Percentiles rank a stretch among this genome's conserved stretches.
Conservation (phyloP, 1,139 yeast genomes). For the Candida sp. region DNA sequence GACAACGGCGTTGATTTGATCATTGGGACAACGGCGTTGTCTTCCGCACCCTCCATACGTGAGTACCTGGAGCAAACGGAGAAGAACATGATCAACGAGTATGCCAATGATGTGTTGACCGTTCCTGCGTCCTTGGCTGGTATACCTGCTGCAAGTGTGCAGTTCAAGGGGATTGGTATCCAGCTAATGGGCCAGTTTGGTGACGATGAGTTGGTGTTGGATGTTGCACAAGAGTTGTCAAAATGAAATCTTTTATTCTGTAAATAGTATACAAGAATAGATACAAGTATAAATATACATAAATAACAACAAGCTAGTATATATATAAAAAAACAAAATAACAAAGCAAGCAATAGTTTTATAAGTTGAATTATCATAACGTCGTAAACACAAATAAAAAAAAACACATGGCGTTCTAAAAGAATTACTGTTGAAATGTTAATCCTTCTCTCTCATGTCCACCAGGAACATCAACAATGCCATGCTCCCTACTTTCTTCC, state of each 20-base stretch:
- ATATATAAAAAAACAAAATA: not conserved
- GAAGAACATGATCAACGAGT: constrained; percentile 61
- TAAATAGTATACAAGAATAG: constrained; percentile 8
- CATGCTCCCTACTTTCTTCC: constrained; percentile 46
- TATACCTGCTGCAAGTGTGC: constrained; percentile 81
- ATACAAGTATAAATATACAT: constrained; percentile 1
- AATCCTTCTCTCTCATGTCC: constrained; percentile 3
- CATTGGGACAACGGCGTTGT: constrained; percentile 73
- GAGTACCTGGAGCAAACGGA: constrained; percentile 36
- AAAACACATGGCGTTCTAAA: not conserved
- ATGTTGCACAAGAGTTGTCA: constrained; percentile 24
- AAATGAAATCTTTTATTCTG: constrained; percentile 9
- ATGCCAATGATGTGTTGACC: constrained; percentile 82
- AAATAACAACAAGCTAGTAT: not conserved
- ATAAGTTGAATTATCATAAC: constrained; percentile 42
- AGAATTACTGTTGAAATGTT: constrained; percentile 5
- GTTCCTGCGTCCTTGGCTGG: constrained; percentile 95
- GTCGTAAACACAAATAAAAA: constrained; percentile 22
- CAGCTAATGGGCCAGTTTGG: constrained; percentile 91
- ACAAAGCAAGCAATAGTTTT: not conserved
- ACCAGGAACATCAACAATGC: not conserved
- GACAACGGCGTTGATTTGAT: constrained; percentile 64
- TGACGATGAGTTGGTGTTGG: constrained; percentile 67
- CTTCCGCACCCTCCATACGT: constrained; percentile 57
- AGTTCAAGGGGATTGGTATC: constrained; percentile 59